A percentile compares a stretch with the other conserved stretches of the same genome.
Conservation (phyloP, 78 protist species). For the Tieghemostelium lacteum region DNA sequence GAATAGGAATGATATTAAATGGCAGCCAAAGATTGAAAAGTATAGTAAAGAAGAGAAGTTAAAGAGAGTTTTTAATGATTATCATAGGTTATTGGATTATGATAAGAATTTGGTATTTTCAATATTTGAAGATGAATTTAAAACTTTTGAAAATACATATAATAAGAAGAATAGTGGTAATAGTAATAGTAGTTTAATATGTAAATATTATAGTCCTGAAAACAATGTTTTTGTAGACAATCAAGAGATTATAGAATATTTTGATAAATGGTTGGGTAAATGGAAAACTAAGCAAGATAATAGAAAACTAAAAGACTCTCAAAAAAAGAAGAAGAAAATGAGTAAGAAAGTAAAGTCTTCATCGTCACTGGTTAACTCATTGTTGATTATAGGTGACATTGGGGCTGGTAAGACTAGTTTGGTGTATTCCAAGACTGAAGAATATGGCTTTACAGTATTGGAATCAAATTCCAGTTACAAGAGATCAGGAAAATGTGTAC, state of each 20-base stretch:
- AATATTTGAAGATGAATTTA: too few relatives aligned
- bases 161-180: not conserved
- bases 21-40: too few relatives aligned
- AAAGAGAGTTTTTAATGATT: too few relatives aligned
- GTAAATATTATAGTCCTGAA: not conserved
- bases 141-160: too few relatives aligned
- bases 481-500: slow-evolving; percentile 37
- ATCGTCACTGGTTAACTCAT: not conserved
- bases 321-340: not conserved
- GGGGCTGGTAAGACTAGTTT: slow-evolving; percentile 60
- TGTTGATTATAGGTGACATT: slow-evolving; percentile 26
- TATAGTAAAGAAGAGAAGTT: too few relatives aligned
- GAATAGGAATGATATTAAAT: too few relatives aligned
- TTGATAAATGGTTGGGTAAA: slow-evolving; percentile 18
- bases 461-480: slow-evolving; percentile 40
- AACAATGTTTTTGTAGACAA: not conserved
- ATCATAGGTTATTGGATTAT: too few relatives aligned
- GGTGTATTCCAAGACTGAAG: not conserved
- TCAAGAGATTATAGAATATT: slow-evolving; percentile 8
- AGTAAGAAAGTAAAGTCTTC: not conserved
- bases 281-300: slow-evolving; percentile 32
- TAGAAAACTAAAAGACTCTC: not conserved
- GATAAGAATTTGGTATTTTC: too few relatives aligned
- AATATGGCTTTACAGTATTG: slow-evolving; percentile 5
- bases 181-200: not conserved